Conservation (phyloP, 345 rosid species). For the Populus davidiana region DNA sequence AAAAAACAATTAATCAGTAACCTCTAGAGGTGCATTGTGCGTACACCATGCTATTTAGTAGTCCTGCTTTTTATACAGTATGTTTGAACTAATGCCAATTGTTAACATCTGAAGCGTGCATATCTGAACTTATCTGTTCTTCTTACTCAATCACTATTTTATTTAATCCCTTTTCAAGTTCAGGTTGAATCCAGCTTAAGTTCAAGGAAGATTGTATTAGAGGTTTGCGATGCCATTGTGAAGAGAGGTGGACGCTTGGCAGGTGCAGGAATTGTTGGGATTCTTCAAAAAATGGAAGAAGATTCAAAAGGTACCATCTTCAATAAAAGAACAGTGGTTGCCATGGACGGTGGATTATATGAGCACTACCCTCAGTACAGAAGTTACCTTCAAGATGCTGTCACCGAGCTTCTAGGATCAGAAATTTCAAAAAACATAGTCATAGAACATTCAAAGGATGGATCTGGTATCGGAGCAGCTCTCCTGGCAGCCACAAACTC, state of each 20-base stretch:
- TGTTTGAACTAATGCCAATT: neutral
- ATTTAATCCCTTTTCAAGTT: neutral
- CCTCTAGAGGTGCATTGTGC: neutral
- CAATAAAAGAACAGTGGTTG: constrained; percentile 66
- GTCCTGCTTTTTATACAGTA: neutral
- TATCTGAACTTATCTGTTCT: neutral
- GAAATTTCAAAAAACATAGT: constrained; percentile 48
- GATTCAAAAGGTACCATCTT: constrained; percentile 54
- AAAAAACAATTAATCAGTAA: neutral
- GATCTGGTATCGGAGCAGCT: constrained; percentile 90
- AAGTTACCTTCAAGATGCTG: constrained; percentile 58
- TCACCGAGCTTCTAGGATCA: constrained; percentile 59
- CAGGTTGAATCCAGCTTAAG: constrained; percentile 55
- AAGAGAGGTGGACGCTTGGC: constrained; percentile 77
- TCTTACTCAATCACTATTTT: neutral
- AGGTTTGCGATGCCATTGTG: constrained; percentile 62
- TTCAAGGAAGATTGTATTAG: constrained; percentile 48
- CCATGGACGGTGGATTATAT: constrained; percentile 83
- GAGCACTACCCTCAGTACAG: constrained; percentile 69
- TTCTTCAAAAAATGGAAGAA: constrained; percentile 71
- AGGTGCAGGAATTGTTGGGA: constrained; percentile 85
- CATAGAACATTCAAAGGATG: constrained; percentile 73
- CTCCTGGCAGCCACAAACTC: constrained; percentile 82
- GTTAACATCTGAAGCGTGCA: neutral
- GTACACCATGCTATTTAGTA: neutral